Base-by-base conservation (phyloP, 108 stramenopile genomes). In the Asterionellopsis glacialis region DNA sequence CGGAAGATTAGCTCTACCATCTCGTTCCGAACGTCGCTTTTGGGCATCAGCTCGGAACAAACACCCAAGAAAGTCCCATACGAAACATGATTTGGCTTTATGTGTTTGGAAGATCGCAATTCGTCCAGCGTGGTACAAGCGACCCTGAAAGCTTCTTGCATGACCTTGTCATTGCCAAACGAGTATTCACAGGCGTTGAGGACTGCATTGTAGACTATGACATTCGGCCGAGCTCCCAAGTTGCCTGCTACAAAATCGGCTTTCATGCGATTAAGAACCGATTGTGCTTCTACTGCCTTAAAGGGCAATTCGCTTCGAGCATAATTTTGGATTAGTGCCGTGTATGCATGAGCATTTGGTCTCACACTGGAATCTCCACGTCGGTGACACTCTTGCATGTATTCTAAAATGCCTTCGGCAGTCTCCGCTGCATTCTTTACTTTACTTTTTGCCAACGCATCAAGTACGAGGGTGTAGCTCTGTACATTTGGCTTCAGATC, bases 61-160 rank as follows among this genome's bases (percentile, higher is more conserved):
- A 81, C 84, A 63, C 77, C 75, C 56, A 90, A 69, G 59, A 90
- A 84, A 19, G 86, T 74, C 16, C 83, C 83, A 44, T 90, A 90
- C 9, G 84, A 78, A 11, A 87, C 66, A 26, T 85, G 77, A 65
- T 82, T 83, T 13, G 84, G 82, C 12, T 70, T 57, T 7, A 61
- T 70, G 25, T 48, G 11, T 38, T 57, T 21, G 13, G 75, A 74
- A 0, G 70, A 21, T 38, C 60, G 70, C 14, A 80, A 24, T 58
- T 80, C 79, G 40, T 75, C 45, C 23, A 74, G 56, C 18, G 79
- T 70, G 70, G 50, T 59, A 60, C 75, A 40, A 27, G 79, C 79
- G 55, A 78, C 41, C 24, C 70, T 45, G 72, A 83, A 80, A 9
- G 82, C 69, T 1, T 63, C 54, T 39, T 70, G 62, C 33, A 70